These are phyloP conservation scores for Nakazawaea wickerhamii DNA, from an alignment of 805 yeast genomes.

Conservation along the genomic window DNA sequence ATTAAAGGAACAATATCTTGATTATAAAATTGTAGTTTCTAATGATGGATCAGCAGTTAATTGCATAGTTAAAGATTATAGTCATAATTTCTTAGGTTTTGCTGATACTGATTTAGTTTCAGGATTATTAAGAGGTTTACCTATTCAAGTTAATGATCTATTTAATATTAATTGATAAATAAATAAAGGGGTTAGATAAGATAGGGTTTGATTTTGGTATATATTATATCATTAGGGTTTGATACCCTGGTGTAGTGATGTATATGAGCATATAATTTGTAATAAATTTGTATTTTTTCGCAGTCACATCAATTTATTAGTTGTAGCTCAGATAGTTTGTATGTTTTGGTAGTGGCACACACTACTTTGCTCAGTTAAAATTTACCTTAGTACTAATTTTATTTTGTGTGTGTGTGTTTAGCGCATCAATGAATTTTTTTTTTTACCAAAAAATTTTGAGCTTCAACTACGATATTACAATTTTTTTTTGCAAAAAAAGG, in stretches of 20 bases:
- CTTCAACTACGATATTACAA: not conserved
- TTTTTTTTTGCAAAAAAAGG: slow-evolving; percentile 4
- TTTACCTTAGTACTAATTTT: no score
- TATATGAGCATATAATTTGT: not conserved
- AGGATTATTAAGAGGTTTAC: not conserved
- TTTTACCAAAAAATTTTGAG: slow-evolving; percentile 5
- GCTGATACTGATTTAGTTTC: not conserved
- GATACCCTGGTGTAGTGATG: slow-evolving; percentile 10
- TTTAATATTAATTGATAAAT: not conserved
- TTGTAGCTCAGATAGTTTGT: not conserved
- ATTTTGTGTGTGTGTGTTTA: slow-evolving; percentile 1
- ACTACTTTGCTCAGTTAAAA: slow-evolving; percentile 15
- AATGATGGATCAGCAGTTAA: not conserved
- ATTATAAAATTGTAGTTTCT: not conserved
- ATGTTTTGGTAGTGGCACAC: not conserved
- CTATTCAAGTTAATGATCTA: not conserved
- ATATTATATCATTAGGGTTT: not conserved
- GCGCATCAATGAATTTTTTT: slow-evolving; percentile 4
- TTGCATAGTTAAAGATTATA: slow-evolving; percentile 18
- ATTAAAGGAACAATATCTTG: slow-evolving; percentile 1
- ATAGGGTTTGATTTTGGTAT: not conserved
- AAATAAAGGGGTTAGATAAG: not conserved
- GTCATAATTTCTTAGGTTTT: slow-evolving; percentile 7
- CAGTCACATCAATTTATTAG: slow-evolving; percentile 2
- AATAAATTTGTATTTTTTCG: not conserved